A percentile compares a stretch with the other conserved stretches of the same genome.
These are phyloP conservation scores for Metarhizium guizhouense DNA, from an alignment of 2,329 filamentous ascomycete species.

Conservation along the genomic window DNA sequence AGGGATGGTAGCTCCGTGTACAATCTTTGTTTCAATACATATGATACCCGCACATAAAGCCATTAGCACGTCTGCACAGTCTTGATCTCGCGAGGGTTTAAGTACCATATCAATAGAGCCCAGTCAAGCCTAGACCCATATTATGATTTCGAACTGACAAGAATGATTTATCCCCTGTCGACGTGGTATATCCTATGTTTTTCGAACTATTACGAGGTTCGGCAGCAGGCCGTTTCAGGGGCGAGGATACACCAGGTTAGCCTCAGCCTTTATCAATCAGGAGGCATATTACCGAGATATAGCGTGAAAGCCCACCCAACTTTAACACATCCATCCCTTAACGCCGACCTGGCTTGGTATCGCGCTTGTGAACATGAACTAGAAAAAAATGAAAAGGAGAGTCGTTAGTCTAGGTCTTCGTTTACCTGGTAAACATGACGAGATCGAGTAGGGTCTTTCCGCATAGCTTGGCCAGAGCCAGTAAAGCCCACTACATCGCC, in stretches of 20 bases:
- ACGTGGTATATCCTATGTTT: constrained; percentile 2
- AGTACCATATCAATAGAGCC: constrained; percentile 4
- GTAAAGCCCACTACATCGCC: constrained; percentile 73
- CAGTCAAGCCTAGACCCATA: background rate
- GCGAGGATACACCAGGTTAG: constrained; percentile 26
- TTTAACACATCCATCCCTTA: constrained; percentile 11
- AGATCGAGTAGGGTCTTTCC: constrained; percentile 75
- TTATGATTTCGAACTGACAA: background rate
- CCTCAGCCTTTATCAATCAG: constrained; percentile 25
- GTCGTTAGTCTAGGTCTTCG: constrained; percentile 59
- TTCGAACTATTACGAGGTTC: constrained; percentile 7
- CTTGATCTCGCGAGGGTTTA: background rate
- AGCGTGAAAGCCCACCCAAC: constrained; percentile 19
- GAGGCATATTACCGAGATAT: constrained; percentile 26
- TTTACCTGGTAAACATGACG: constrained; percentile 78
- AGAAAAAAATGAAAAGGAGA: background rate
- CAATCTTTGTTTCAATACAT: background rate
- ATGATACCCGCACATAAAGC: background rate
- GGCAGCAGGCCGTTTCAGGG: background rate
- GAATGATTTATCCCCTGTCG: background rate
- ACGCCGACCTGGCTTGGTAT: constrained; percentile 8
- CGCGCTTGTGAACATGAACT: constrained; percentile 1
- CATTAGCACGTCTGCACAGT: constrained; percentile 2
- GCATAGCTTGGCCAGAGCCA: constrained; percentile 91
- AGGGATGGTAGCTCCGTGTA: background rate